A percentile compares a stretch with the other conserved stretches of the same genome.
These are phyloP conservation scores for Cutaneotrichosporon sp. DNA, from an alignment of 1,284 basidiomycete genomes.

Conservation along the genomic window DNA sequence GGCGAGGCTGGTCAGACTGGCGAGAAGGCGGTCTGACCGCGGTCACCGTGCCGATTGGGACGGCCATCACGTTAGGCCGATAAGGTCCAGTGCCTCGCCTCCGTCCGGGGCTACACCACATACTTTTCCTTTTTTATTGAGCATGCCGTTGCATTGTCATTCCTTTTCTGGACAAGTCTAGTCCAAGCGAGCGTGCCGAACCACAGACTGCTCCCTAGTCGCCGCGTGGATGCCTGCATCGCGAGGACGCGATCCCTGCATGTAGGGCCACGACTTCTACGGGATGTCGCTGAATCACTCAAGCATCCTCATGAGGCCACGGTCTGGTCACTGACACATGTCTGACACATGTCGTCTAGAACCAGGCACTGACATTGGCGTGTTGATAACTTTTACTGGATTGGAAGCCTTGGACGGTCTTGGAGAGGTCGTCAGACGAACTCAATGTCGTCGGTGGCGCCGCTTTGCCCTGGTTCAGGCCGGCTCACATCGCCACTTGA, in stretches of 20 bases:
- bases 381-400: no score
- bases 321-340: background rate
- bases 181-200: background rate
- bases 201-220: background rate
- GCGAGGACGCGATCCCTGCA: no score
- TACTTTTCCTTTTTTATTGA: no score
- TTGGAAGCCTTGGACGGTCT: background rate
- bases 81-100: no score
- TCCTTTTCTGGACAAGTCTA: background rate
- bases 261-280: no score
- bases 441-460: background rate
- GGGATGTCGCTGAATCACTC: background rate
- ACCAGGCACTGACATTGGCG: background rate
- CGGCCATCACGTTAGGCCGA: no score
- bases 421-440: background rate
- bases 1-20: no score
- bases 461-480: background rate
- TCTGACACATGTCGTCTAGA: background rate
- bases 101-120: no score
- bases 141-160: background rate
- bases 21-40: no score
- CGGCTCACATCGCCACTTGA: background rate
- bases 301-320: background rate
- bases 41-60: no score
- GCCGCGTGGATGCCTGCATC: no score